phyloP scores from a whole-genome alignment of 345 rosid genomes.

The Linum tenue region DNA sequence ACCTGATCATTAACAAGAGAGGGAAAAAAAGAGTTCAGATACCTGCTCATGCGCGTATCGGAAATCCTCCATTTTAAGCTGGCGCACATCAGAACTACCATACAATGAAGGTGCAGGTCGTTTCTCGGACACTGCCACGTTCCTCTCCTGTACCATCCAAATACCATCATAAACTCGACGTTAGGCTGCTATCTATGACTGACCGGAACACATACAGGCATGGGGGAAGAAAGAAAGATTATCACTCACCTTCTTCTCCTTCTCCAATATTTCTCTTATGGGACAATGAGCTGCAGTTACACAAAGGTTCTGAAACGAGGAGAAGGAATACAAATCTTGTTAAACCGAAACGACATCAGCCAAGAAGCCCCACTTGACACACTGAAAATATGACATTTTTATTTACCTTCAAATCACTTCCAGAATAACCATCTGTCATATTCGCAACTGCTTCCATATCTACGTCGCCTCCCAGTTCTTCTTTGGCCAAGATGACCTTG shows the following conservation, averaged over 20 bases:
- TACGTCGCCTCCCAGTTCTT: conserved; percentile 63
- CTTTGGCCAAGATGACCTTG: conserved; percentile 78
- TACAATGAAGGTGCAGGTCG: conserved; percentile 58
- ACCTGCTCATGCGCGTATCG: conserved; percentile 95
- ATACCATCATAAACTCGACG: not conserved
- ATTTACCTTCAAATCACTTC: conserved; percentile 88
- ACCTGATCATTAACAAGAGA: no score
- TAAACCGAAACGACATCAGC: not conserved
- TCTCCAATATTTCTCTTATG: conserved; percentile 83
- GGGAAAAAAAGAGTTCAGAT: not conserved
- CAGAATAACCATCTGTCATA: conserved; percentile 95
- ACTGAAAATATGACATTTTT: not conserved
- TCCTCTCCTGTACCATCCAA: conserved; percentile 49
- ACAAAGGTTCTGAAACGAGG: conserved; percentile 60
- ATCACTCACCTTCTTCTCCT: conserved; percentile 79
- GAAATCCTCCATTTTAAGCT: conserved; percentile 75
- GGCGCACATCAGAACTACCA: conserved; percentile 64
- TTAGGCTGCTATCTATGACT: not conserved
- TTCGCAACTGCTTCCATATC: conserved; percentile 74
- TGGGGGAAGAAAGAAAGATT: not conserved
- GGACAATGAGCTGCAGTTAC: conserved; percentile 97
- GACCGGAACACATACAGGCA: not conserved
- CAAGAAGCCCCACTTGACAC: not conserved
- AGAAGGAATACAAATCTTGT: not conserved
- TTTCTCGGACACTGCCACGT: conserved; percentile 50